Percentiles rank a stretch among this genome's conserved stretches.
These are phyloP conservation scores for Fusarium praegraminearum DNA, from an alignment of 2,329 filamentous ascomycete species.

Conservation along the genomic window DNA sequence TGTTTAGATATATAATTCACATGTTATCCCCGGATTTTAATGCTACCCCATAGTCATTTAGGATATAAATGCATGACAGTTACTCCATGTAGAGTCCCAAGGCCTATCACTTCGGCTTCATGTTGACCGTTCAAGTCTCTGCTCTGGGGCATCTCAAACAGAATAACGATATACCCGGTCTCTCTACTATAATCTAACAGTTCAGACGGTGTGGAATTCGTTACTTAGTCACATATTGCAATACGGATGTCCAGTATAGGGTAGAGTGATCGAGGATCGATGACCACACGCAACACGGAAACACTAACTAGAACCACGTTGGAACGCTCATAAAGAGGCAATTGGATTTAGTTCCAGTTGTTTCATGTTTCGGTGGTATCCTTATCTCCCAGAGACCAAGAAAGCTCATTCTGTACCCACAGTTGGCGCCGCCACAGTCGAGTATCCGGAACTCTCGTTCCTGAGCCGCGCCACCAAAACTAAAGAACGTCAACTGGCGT, in stretches of 20 bases:
- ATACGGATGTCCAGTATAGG: neutral
- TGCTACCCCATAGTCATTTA: no score
- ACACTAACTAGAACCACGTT: neutral
- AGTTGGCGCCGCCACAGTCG: neutral
- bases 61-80: neutral
- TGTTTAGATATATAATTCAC: neutral
- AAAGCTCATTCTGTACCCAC: neutral
- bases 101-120: no score
- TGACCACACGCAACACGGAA: neutral
- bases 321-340: neutral
- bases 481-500: neutral
- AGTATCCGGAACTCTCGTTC: slow-evolving; percentile 6
- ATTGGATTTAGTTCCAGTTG: slow-evolving; percentile 8
- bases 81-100: neutral
- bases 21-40: neutral
- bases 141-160: no score
- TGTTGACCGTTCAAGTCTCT: no score
- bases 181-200: neutral
- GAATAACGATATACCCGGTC: neutral
- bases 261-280: neutral
- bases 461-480: slow-evolving; percentile 1
- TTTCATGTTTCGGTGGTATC: slow-evolving; percentile 5
- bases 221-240: no score
- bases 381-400: neutral
- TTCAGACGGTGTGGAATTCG: neutral